A percentile compares a stretch with the other conserved stretches of the same genome.
Conservation (phyloP, 768 basidiomycete genomes). For the Antrodiella citrinella region DNA sequence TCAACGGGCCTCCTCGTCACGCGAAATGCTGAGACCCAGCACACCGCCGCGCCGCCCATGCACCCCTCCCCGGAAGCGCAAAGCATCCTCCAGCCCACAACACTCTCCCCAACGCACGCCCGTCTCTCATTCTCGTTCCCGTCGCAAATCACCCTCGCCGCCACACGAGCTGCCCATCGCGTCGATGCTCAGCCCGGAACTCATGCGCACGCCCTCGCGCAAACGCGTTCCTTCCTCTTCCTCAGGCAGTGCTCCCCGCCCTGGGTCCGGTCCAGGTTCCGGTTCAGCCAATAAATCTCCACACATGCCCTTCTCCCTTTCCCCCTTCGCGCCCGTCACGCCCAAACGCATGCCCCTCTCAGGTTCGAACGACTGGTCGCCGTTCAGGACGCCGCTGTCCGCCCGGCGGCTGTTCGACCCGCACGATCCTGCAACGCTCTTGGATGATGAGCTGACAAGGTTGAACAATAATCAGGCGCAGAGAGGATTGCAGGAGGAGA, state of each 20-base stretch:
- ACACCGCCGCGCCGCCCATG: conserved; percentile 33
- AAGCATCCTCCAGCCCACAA: conserved; percentile 22
- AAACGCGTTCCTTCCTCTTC: conserved; percentile 30
- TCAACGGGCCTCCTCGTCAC: not conserved
- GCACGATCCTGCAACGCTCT: conserved; percentile 55
- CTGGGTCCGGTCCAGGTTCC: not conserved
- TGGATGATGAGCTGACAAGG: conserved; percentile 68
- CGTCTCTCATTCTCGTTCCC: conserved; percentile 28
- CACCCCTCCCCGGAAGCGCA: conserved; percentile 28
- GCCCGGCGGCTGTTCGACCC: conserved; percentile 56
- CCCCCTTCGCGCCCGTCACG: conserved; percentile 29
- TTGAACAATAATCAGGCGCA: conserved; percentile 20
- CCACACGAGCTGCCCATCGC: not conserved
- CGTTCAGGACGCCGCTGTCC: conserved; percentile 29
- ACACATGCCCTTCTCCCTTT: conserved; percentile 9
- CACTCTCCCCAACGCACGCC: conserved; percentile 61
- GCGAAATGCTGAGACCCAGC: conserved; percentile 4
- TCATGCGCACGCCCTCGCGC: conserved; percentile 38
- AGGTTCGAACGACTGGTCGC: conserved; percentile 26
- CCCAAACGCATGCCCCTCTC: conserved; percentile 35
- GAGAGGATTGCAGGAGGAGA: conserved; percentile 36
- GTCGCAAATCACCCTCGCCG: not conserved
- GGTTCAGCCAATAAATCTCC: not conserved
- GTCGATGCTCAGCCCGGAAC: conserved; percentile 12
- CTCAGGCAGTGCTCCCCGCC: conserved; percentile 10